Base-by-base conservation (phyloP, 73 alveolate genomes). In the Stentor roeselii region DNA sequence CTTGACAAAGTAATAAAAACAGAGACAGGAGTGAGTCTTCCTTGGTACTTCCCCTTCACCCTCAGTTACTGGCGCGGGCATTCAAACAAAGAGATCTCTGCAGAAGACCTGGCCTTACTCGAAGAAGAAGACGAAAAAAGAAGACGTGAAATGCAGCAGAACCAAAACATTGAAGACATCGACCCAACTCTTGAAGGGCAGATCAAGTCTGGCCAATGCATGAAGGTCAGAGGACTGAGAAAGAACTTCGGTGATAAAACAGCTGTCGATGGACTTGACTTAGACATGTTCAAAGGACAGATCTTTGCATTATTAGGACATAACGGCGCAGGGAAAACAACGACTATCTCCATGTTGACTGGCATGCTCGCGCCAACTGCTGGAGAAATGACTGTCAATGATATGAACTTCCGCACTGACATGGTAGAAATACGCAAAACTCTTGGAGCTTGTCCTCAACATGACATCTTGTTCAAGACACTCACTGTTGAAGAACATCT, bases 301-400 rank as follows among this genome's bases (percentile, higher is more conserved):
- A 97, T 97, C 1, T 97, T 92, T 85, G 99, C 99, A 11, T 88
- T 97, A 35, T 84, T 97, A 6, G 99, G 99, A 6, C 99, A 97
- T 67, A 97, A 97, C 84, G 99, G 99, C 2, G 99, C 99, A 58
- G 99, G 99, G 32, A 97, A 97, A 82, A 94, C 99, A 0, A 87
- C 99, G 0, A 93, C 98, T 6, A 91, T 96, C 31, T 89, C 96
- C 3, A 92, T 95, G 97, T 87, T 95, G 1, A 95, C 97, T 27
- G 99, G 99, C 0, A 76, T 95, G 60, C 75, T 90, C 34, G 90
- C 83, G 59, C 84, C 95, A 6, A 84, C 95, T 21, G 36, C 85
- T 83, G 99, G 99, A 4, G 36, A 37, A 4, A 95, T 94, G n/a
- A 76, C 87, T 15, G 93, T 87, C 0, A 83, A 61, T 75, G 96